A percentile compares a stretch with the other conserved stretches of the same genome.
Evolutionary conservation across 768 basidiomycete species (phyloP).

Genomic region (Naganishia onofrii): DNA sequence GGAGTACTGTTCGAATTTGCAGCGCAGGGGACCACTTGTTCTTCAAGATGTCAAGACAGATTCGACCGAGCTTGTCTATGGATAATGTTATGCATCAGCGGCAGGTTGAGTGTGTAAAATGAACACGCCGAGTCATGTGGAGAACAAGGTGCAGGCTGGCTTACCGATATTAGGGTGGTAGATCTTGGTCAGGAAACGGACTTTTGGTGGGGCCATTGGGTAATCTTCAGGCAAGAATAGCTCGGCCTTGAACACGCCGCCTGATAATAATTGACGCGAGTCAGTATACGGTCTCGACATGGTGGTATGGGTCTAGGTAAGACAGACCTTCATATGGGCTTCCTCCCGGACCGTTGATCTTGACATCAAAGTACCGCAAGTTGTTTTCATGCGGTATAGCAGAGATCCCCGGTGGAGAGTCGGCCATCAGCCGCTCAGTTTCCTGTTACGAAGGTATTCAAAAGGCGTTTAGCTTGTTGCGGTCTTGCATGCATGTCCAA

Average conservation of each 20-base stretch:
- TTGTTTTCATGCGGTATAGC: conserved; percentile 95
- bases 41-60: conserved; percentile 97
- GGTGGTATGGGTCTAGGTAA: not conserved
- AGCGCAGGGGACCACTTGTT: conserved; percentile 99
- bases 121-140: no score
- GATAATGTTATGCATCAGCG: not conserved
- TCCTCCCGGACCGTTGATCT: conserved; percentile 88
- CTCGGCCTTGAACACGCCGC: conserved; percentile 91
- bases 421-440: conserved; percentile 91
- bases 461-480: not conserved
- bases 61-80: conserved; percentile 93
- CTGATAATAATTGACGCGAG: conserved; percentile 56
- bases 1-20: conserved; percentile 94
- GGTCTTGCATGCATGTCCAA: not conserved
- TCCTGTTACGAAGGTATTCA: conserved; percentile 60
- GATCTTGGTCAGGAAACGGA: conserved; percentile 95
- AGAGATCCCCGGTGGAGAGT: conserved; percentile 96
- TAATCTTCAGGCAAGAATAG: conserved; percentile 98
- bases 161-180: conserved; percentile 98
- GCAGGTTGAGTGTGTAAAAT: no score
- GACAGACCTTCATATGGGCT: conserved; percentile 83
- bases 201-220: conserved; percentile 98
- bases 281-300: not conserved
- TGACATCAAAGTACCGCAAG: conserved; percentile 96
- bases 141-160: conserved; percentile 53